phyloP scores from a whole-genome alignment of 2,329 filamentous ascomycete genomes.

The Fusarium subtropicale region DNA sequence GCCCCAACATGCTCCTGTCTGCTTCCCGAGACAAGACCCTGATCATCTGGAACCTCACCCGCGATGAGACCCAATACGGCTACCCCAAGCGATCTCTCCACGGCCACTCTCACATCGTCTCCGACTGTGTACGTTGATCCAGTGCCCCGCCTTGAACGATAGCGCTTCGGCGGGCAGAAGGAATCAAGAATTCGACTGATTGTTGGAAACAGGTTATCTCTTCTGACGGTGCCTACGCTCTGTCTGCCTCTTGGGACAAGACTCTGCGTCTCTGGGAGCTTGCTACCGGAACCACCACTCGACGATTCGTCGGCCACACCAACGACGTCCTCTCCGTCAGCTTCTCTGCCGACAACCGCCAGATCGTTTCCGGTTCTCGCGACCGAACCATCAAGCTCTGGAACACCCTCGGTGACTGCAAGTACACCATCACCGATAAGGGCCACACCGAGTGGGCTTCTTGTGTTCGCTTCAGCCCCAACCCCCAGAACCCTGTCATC shows the following conservation, averaged over 20 bases:
- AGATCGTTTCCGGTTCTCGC: constrained; percentile 98
- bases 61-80: constrained; percentile 97
- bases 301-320: constrained; percentile 98
- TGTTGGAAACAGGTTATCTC: constrained; percentile 83
- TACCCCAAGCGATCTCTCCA: constrained; percentile 99
- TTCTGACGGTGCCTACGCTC: constrained; percentile 98
- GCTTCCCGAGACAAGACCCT: constrained; percentile 97
- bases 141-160: constrained; percentile 25
- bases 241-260: constrained; percentile 99
- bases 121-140: constrained; percentile 89
- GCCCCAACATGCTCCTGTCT: constrained; percentile 99
- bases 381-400: constrained; percentile 99
- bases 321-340: constrained; percentile 99
- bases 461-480: constrained; percentile 99
- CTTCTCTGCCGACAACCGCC: constrained; percentile 99
- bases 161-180: constrained; percentile 19
- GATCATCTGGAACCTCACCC: constrained; percentile 99
- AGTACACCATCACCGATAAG: constrained; percentile 99
- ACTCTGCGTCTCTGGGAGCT: constrained; percentile 99
- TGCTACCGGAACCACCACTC: constrained; percentile 94
- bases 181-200: constrained; percentile 42
- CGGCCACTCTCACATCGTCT: constrained; percentile 99
- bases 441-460: constrained; percentile 99
- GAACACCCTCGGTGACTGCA: constrained; percentile 99
- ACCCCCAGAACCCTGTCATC: constrained; percentile 99